Conservation (phyloP, 163 green algal species). For the Scenedesmus sp. region DNA sequence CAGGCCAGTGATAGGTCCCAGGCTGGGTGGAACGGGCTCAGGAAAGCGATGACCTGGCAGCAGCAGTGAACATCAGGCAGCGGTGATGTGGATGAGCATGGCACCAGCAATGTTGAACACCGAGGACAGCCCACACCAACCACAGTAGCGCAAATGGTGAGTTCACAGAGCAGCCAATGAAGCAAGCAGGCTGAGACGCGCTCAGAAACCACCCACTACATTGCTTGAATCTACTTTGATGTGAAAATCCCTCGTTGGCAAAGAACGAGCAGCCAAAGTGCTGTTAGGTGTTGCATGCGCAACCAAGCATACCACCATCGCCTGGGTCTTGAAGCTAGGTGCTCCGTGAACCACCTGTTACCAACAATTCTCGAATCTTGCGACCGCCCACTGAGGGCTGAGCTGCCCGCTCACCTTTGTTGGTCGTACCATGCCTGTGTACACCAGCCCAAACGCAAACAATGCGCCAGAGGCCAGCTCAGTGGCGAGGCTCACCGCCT, state of each 20-base stretch:
- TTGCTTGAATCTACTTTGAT: too few relatives aligned
- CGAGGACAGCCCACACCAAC: too few relatives aligned
- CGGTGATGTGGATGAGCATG: background rate
- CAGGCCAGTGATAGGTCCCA: conserved; percentile 83
- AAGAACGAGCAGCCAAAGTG: too few relatives aligned
- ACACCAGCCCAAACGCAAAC: conserved; percentile 62
- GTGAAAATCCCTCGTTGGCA: too few relatives aligned
- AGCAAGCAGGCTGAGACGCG: too few relatives aligned
- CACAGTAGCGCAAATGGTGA: too few relatives aligned
- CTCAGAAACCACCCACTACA: too few relatives aligned
- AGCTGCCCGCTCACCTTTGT: conserved; percentile 67
- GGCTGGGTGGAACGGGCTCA: conserved; percentile 58
- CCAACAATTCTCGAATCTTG: background rate
- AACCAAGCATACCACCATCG: too few relatives aligned
- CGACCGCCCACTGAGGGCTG: too few relatives aligned
- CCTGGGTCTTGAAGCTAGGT: too few relatives aligned
- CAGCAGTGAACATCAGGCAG: background rate
- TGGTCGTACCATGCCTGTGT: conserved; percentile 69
- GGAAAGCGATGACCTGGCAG: conserved; percentile 79
- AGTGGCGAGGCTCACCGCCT: conserved; percentile 43
- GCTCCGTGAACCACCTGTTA: background rate
- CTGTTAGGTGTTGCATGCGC: too few relatives aligned
- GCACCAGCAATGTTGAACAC: background rate
- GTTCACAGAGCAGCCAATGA: too few relatives aligned
- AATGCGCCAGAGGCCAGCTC: conserved; percentile 50